phyloP scores from a whole-genome alignment of 148 eudicot genomes.

The Silene latifolia region DNA sequence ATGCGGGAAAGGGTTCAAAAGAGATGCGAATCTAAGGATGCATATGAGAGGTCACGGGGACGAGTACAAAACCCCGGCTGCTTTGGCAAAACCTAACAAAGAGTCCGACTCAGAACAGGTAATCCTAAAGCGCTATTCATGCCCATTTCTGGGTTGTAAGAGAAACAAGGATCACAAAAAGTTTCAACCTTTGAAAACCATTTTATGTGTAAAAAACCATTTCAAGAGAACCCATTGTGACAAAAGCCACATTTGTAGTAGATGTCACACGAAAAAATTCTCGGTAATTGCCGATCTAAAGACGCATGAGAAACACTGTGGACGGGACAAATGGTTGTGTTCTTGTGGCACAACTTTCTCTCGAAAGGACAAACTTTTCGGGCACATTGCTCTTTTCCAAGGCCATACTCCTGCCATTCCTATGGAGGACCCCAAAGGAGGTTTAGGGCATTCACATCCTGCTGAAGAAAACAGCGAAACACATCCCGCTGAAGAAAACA shows the following conservation, averaged over 20 bases:
- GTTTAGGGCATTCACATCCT: slow-evolving; percentile 33
- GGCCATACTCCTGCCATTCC: slow-evolving; percentile 97
- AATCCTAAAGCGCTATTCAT: slow-evolving; percentile 81
- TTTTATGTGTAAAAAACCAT: slow-evolving; percentile 89
- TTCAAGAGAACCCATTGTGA: slow-evolving; percentile 96
- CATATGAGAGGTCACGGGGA: slow-evolving; percentile 99
- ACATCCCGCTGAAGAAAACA: slow-evolving; percentile 30
- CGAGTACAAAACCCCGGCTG: slow-evolving; percentile 86
- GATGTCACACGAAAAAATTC: slow-evolving; percentile 86
- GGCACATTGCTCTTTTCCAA: slow-evolving; percentile 90
- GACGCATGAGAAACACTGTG: slow-evolving; percentile 98
- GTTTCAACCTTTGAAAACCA: slow-evolving; percentile 88
- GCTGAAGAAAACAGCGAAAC: slow-evolving; percentile 25
- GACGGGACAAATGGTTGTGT: slow-evolving; percentile 92
- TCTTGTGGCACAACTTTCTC: slow-evolving; percentile 98
- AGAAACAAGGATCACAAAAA: slow-evolving; percentile 89
- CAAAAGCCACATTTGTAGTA: slow-evolving; percentile 81
- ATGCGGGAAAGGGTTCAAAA: slow-evolving; percentile 93
- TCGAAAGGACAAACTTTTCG: slow-evolving; percentile 93
- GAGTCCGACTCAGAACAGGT: slow-evolving; percentile 59
- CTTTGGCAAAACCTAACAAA: slow-evolving; percentile 88
- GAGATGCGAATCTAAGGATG: slow-evolving; percentile 95
- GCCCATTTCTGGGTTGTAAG: slow-evolving; percentile 86
- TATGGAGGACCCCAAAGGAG: slow-evolving; percentile 57
- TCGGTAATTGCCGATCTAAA: slow-evolving; percentile 95